Evolutionary conservation across 2,329 filamentous ascomycete genomes (phyloP), one percentile per base, ranked within the genome.

Genomic region (Davidsoniella neocaledoniae): DNA sequence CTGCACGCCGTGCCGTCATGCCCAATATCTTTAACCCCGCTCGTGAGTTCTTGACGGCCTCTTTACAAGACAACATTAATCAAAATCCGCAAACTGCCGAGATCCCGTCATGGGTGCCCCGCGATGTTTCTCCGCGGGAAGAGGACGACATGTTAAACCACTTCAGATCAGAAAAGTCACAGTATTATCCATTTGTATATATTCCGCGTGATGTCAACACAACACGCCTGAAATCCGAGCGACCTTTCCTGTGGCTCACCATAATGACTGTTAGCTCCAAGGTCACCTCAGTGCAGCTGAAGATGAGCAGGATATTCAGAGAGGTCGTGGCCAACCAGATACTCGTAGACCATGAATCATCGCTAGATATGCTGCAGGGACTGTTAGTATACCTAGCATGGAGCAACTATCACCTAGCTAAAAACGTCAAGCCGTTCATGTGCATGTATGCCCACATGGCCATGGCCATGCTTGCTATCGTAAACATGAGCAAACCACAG

Each of bases 181-280:
- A 49, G 43, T 54, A 57, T 16, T 57, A 64, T 5, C 64, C 64
- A 0, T 58, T 59, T 29, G 40, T 61, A 16, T 49, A 58, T 43
- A 53, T 62, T 23, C 55, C 55, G 5, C 25, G 12, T 1, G 52
- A 51, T 3, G 53, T 57, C 14, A 48, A 40, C 19, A 51, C 59
- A 5, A 49, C 46, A 5, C 55, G 58, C 43, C 50, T 68, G 2
- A 60, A 59, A 12, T 47, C 54, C 5, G 55, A 63, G 12, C 57
- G 59, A 42, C 65, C 65, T 1, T 66, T 66, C 25, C 52, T 66
- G 7, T 68, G 64, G 64, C 51, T 64, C 16, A 61, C 61, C 10
- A 60, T 66, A 12, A 64, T 66, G 60, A 58, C 61, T 0, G 54
- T 66, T 5, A 52, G 55, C 1, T 55, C 57, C 2, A 59, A 55